Base-by-base conservation (phyloP, 176 grass and related monocot genomes). In the Aegilops bicornis region DNA sequence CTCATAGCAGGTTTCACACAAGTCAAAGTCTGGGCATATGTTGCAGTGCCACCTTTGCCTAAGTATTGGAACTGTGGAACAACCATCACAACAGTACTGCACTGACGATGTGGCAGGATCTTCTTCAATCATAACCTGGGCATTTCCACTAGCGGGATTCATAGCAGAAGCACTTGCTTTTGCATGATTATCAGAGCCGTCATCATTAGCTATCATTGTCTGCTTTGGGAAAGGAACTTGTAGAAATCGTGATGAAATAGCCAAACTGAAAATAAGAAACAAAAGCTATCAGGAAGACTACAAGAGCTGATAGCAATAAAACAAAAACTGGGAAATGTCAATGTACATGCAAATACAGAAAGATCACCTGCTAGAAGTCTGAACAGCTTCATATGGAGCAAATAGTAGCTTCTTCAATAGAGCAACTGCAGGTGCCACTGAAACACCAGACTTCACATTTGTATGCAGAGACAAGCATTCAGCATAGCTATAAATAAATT, bases 181-280 rank as follows among this genome's bases (percentile, higher is more conserved):
- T 23, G 36, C 73, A 80, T 89, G 86, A 89, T 81, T 93, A 70
- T 95, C 96, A 76, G 86, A 50, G 84, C 84, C 69, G 82, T 98
- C 96, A 92, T 98, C 96, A 88, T 83, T 91, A 87, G 84, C 75
- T 86, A 98, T 78, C 91, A 98, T 98, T 88, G 96, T 98, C 86
- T 98, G 96, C 79, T 98, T 98, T 10, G 96, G 96, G 82, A 98
- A 98, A 87, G 96, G 96, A 10, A 98, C 96, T 94, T 98, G 93
- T 65, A 98, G 93, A 86, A 98, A 90, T 75, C 96, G 79, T 40
- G 96, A 98, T 91, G 96, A 95, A 86, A 98, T 95, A 61, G 96
- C 96, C 84, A 98, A 98, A 90, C 96, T 98, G 86, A 85, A 89
- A 89, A 66, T 69, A 59, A 90, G 23, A 17, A 89, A 81, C 19